Evolutionary conservation across 176 grass and related monocot genomes (phyloP).

Genomic region (Musa itinerans): DNA sequence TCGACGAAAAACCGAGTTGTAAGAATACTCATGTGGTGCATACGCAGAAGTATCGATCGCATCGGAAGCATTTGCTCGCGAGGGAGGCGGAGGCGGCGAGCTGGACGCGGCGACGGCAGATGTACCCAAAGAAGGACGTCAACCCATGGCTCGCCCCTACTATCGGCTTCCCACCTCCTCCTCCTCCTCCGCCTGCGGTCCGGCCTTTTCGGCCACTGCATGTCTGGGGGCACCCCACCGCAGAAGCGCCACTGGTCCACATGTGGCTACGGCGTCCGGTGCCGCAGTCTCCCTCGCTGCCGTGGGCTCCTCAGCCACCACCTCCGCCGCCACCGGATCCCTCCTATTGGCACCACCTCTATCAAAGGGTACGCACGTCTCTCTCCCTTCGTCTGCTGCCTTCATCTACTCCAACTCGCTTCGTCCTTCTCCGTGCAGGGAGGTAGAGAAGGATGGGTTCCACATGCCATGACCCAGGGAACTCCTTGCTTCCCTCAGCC

Average conservation of each 20-base stretch:
- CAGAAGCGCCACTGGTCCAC: conserved; percentile 22
- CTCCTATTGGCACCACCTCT: conserved; percentile 73
- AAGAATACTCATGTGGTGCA: no score
- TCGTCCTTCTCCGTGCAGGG: no score
- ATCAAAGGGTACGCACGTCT: conserved; percentile 34
- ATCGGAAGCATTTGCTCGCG: conserved; percentile 74
- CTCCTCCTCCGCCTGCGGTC: conserved; percentile 14
- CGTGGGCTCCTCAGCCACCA: conserved; percentile 27
- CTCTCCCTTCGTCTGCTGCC: not conserved
- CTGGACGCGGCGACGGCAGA: conserved; percentile 69
- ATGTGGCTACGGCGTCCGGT: conserved; percentile 59
- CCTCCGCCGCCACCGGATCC: conserved; percentile 29
- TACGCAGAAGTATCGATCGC: conserved; percentile 84
- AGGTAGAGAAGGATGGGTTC: conserved; percentile 21
- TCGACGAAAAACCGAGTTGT: no score
- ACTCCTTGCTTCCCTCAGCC: conserved; percentile 53
- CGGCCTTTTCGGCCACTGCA: conserved; percentile 35
- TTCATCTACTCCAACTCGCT: no score
- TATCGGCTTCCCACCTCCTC: conserved; percentile 55
- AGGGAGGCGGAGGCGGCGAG: conserved; percentile 72
- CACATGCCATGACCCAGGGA: conserved; percentile 41
- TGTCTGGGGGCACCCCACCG: conserved; percentile 11
- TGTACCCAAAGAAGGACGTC: conserved; percentile 42
- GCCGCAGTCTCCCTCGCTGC: conserved; percentile 8
- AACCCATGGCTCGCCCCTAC: conserved; percentile 50